Conservation (phyloP, 2,329 filamentous ascomycete genomes). For the Amauroascus niger region DNA sequence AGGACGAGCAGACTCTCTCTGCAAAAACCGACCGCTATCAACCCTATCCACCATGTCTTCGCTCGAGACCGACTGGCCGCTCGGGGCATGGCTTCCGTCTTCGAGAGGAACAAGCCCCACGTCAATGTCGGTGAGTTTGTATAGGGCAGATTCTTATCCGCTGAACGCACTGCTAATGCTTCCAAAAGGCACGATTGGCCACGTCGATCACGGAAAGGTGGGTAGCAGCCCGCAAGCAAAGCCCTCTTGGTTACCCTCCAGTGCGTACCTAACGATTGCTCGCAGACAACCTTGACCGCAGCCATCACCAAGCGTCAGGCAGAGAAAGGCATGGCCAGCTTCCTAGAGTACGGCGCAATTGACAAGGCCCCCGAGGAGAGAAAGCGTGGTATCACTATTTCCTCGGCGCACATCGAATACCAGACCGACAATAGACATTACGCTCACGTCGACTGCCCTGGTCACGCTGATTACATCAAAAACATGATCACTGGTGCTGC, state of each 20-base stretch:
- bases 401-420: conserved; percentile 97
- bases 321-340: conserved; percentile 85
- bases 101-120: conserved; percentile 88
- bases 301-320: conserved; percentile 98
- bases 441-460: conserved; percentile 98
- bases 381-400: conserved; percentile 99
- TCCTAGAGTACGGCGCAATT: conserved; percentile 94
- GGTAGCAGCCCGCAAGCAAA: background rate
- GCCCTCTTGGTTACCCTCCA: conserved; percentile 8
- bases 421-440: conserved; percentile 89
- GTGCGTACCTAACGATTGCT: conserved; percentile 16
- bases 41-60: conserved; percentile 59
- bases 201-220: conserved; percentile 99
- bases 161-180: background rate
- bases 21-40: conserved; percentile 56
- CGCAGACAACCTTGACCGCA: conserved; percentile 89
- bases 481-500: conserved; percentile 99
- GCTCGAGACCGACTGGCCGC: conserved; percentile 36
- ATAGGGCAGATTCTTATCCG: background rate
- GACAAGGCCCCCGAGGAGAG: conserved; percentile 99
- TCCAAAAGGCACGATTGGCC: conserved; percentile 81
- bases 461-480: conserved; percentile 99
- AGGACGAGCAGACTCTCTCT: conserved; percentile 71
- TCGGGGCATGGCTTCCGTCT: conserved; percentile 54
- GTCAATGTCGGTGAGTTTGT: conserved; percentile 80